These are phyloP conservation scores for Spathaspora passalidarum DNA, from an alignment of 805 yeast genomes.

Conservation along the genomic window DNA sequence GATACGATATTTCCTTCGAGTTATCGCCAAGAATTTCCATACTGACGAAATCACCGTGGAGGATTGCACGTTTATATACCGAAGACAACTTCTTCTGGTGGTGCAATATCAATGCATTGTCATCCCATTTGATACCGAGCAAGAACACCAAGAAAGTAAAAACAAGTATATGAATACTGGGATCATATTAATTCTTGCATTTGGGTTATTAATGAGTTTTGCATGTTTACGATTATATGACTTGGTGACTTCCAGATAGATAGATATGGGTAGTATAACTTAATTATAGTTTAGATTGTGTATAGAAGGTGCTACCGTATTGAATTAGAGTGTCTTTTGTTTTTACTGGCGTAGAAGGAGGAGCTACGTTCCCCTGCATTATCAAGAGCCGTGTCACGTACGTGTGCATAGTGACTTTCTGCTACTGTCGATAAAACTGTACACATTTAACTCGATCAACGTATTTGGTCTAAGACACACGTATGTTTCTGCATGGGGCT, in stretches of 20 bases:
- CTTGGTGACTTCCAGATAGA: not conserved
- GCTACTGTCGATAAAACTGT: too few relatives aligned
- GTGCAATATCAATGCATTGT: not conserved
- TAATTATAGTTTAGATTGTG: not conserved
- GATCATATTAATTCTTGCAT: not conserved
- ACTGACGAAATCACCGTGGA: not conserved
- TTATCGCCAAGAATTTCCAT: not conserved
- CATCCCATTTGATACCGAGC: not conserved
- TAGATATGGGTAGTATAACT: not conserved
- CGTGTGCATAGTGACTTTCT: too few relatives aligned
- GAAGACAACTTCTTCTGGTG: not conserved
- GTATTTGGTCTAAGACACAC: too few relatives aligned
- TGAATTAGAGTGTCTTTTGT: too few relatives aligned
- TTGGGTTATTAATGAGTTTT: not conserved
- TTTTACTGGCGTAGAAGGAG: too few relatives aligned
- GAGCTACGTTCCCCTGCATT: too few relatives aligned
- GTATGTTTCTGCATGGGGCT: too few relatives aligned
- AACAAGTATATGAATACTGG: not conserved
- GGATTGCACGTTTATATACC: not conserved
- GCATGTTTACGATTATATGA: not conserved
- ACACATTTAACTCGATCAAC: too few relatives aligned
- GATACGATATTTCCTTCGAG: not conserved
- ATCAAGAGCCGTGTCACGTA: too few relatives aligned
- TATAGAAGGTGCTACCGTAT: too few relatives aligned
- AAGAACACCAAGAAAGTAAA: not conserved